Percentiles rank a stretch among this genome's conserved stretches.
These are phyloP conservation scores for Gossypium schwendimanii DNA, from an alignment of 441 rosid species.

Conservation along the genomic window DNA sequence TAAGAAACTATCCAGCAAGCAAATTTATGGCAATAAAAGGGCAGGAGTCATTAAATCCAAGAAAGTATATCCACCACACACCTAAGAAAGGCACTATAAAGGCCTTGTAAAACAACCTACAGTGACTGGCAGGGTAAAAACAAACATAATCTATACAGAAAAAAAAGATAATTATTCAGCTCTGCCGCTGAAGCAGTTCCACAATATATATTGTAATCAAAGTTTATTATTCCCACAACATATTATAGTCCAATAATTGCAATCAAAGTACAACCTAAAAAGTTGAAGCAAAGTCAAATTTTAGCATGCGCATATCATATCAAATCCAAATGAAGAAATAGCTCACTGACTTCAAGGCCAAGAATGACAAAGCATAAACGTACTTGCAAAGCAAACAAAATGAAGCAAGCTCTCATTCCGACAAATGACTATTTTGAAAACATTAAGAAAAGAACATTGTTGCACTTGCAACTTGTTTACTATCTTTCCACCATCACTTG, in stretches of 20 bases:
- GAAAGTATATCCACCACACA: background rate
- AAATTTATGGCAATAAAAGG: background rate
- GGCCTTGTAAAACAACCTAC: background rate
- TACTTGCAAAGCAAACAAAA: background rate
- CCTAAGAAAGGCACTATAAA: background rate
- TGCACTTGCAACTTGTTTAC: background rate
- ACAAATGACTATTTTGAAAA: background rate
- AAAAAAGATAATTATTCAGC: background rate
- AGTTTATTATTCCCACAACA: background rate
- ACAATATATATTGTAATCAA: background rate
- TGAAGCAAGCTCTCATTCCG: slow-evolving; percentile 3
- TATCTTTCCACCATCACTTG: slow-evolving; percentile 1
- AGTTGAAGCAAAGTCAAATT: background rate
- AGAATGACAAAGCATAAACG: background rate
- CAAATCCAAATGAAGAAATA: background rate
- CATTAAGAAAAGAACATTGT: background rate
- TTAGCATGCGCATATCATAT: background rate
- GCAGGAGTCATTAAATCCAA: background rate
- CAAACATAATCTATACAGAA: background rate
- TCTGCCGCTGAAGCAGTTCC: background rate
- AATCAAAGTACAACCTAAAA: background rate
- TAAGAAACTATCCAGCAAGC: background rate
- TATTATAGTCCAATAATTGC: background rate
- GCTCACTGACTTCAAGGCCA: background rate
- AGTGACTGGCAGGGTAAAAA: background rate